These are phyloP conservation scores for Clitopilus passeckerianus DNA, from an alignment of 768 basidiomycete species.

Conservation along the genomic window DNA sequence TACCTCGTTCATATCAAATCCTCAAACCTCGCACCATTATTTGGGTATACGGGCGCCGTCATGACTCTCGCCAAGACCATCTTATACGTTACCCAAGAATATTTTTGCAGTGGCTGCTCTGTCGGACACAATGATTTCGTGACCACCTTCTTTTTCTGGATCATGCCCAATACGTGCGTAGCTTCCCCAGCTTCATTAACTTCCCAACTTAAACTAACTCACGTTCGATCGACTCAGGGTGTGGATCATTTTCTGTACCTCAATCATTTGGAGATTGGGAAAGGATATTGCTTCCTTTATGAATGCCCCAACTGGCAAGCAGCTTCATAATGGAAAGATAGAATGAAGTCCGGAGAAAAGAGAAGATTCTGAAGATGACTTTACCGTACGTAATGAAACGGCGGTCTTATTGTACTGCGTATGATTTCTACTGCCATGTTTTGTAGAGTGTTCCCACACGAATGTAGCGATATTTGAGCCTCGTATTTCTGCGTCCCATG, in stretches of 20 bases:
- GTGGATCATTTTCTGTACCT: slow-evolving; percentile 25
- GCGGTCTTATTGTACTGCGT: background rate
- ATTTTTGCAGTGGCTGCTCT: slow-evolving; percentile 63
- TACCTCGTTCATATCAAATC: slow-evolving; percentile 55
- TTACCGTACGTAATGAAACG: background rate
- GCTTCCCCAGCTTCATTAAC: background rate
- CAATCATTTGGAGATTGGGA: slow-evolving; percentile 30
- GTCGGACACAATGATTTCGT: slow-evolving; percentile 53
- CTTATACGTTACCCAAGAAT: slow-evolving; percentile 69
- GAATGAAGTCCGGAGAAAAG: background rate
- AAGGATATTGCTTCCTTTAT: slow-evolving; percentile 23
- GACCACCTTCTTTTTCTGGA: slow-evolving; percentile 52
- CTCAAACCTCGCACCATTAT: slow-evolving; percentile 49
- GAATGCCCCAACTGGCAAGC: background rate
- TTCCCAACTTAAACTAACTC: background rate
- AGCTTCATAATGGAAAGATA: background rate
- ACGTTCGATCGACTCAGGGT: slow-evolving; percentile 15
- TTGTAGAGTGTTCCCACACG: background rate
- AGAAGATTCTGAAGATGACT: background rate
- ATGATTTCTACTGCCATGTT: background rate
- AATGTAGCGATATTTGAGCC: too few relatives aligned
- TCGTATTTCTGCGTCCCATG: too few relatives aligned
- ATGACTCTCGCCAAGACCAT: slow-evolving; percentile 78
- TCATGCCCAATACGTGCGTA: slow-evolving; percentile 66
- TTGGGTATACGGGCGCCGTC: slow-evolving; percentile 66